phyloP scores from a whole-genome alignment of 2,329 filamentous ascomycete species.

The Samsoniella hepiali region DNA sequence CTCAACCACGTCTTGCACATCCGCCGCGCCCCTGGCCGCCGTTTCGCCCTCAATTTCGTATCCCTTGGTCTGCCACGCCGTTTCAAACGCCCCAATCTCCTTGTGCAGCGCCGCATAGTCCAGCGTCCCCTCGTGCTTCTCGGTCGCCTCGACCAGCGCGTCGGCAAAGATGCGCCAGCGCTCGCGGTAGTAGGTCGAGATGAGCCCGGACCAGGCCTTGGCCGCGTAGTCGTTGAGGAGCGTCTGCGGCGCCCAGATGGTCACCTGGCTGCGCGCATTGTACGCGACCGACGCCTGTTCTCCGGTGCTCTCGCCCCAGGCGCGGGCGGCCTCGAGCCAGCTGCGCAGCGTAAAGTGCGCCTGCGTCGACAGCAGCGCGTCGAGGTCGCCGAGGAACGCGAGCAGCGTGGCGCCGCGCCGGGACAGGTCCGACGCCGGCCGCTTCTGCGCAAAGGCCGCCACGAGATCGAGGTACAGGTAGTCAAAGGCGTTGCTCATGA shows the following conservation, averaged over 20 bases:
- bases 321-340: conserved; percentile 40
- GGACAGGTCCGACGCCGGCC: background rate
- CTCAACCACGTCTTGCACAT: background rate
- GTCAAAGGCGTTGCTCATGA: conserved; percentile 7
- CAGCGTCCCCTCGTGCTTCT: background rate
- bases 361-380: conserved; percentile 2
- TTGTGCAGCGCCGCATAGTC: background rate
- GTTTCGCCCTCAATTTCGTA: background rate
- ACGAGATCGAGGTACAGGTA: background rate
- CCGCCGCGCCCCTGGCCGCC: background rate
- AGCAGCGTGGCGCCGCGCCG: background rate
- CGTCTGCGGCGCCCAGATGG: conserved; percentile 46
- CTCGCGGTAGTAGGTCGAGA: conserved; percentile 43
- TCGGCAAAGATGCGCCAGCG: conserved; percentile 46
- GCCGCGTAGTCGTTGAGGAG: conserved; percentile 49
- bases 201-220: conserved; percentile 47
- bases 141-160: conserved; percentile 30
- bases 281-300: conserved; percentile 28
- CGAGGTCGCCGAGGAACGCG: conserved; percentile 2
- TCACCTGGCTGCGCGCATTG: conserved; percentile 49
- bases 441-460: background rate
- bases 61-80: conserved; percentile 8
- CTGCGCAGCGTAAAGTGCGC: conserved; percentile 39
- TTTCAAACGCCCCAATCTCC: conserved; percentile 2
- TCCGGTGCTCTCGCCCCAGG: conserved; percentile 27